Evolutionary conservation across 257 asterid genomes (phyloP).

Genomic region (Handroanthus guayacan): DNA sequence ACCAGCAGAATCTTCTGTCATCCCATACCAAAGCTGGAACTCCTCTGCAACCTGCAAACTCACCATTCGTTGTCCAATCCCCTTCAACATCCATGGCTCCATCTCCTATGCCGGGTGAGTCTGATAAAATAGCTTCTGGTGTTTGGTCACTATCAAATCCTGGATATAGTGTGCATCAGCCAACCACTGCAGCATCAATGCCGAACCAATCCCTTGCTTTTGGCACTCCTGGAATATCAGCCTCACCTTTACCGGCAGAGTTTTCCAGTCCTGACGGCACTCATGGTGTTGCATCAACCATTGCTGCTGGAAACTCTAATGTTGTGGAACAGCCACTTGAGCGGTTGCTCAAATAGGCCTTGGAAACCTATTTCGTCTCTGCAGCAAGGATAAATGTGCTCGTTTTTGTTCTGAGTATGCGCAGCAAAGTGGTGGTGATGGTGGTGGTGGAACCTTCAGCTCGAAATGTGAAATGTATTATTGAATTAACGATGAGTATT

Average conservation of each 20-base stretch:
- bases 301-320: slow-evolving; percentile 64
- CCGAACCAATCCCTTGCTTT: slow-evolving; percentile 86
- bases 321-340: slow-evolving; percentile 82
- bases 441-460: slow-evolving; percentile 81
- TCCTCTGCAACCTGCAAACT: slow-evolving; percentile 82
- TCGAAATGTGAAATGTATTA: slow-evolving; percentile 75
- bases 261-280: slow-evolving; percentile 80
- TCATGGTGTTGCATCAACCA: slow-evolving; percentile 69
- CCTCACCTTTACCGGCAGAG: slow-evolving; percentile 94
- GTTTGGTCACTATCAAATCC: slow-evolving; percentile 64
- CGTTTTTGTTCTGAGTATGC: slow-evolving; percentile 74
- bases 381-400: slow-evolving; percentile 79
- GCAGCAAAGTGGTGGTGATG: slow-evolving; percentile 82
- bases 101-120: slow-evolving; percentile 88
- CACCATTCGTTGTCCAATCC: slow-evolving; percentile 86
- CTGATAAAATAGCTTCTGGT: slow-evolving; percentile 74
- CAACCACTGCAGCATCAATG: slow-evolving; percentile 60
- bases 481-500: not conserved
- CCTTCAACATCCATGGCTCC: slow-evolving; percentile 95
- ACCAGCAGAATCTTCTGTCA: slow-evolving; percentile 73
- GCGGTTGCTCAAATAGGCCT: slow-evolving; percentile 59
- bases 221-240: slow-evolving; percentile 98
- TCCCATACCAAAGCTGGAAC: slow-evolving; percentile 76
- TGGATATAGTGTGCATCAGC: slow-evolving; percentile 65
- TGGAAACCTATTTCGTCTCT: not conserved